Conservation (phyloP, 495 filamentous ascomycete species). For the Xylaria castorea region DNA sequence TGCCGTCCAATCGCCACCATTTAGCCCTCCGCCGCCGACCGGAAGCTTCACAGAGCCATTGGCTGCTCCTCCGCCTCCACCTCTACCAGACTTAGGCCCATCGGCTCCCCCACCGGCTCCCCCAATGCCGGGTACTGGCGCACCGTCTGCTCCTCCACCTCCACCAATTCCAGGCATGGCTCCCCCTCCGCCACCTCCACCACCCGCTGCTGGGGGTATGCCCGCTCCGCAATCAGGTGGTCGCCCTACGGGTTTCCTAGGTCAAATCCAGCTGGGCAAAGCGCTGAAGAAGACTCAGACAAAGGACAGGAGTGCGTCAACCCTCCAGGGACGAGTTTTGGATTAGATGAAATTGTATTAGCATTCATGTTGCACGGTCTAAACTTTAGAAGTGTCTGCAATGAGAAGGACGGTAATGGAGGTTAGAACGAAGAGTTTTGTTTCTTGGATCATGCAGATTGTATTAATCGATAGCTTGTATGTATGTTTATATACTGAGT, state of each 20-base stretch:
- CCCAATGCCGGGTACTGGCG: constrained; percentile 44
- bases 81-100: constrained; percentile 45
- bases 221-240: constrained; percentile 46
- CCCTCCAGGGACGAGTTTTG: constrained; percentile 73
- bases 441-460: constrained; percentile 37
- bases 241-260: constrained; percentile 69
- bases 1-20: constrained; percentile 46
- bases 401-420: background rate
- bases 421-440: constrained; percentile 7
- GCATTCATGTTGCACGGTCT: background rate
- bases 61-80: constrained; percentile 49
- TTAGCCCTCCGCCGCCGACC: constrained; percentile 42
- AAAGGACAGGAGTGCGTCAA: constrained; percentile 77
- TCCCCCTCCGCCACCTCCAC: constrained; percentile 62
- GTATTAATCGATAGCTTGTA: constrained; percentile 35
- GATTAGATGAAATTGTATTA: constrained; percentile 37
- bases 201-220: constrained; percentile 51
- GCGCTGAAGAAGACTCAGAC: constrained; percentile 82
- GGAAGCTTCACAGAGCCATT: constrained; percentile 48
- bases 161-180: constrained; percentile 60
- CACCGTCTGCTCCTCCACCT: constrained; percentile 52
- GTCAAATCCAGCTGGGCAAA: constrained; percentile 80
- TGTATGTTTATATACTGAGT: constrained; percentile 9
- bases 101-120: constrained; percentile 46
- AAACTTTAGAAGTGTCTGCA: background rate